Percentiles rank a stretch among this genome's conserved stretches.
These are phyloP conservation scores for Aspergillus puulaauensis DNA, from an alignment of 2,329 filamentous ascomycete genomes.

Conservation along the genomic window DNA sequence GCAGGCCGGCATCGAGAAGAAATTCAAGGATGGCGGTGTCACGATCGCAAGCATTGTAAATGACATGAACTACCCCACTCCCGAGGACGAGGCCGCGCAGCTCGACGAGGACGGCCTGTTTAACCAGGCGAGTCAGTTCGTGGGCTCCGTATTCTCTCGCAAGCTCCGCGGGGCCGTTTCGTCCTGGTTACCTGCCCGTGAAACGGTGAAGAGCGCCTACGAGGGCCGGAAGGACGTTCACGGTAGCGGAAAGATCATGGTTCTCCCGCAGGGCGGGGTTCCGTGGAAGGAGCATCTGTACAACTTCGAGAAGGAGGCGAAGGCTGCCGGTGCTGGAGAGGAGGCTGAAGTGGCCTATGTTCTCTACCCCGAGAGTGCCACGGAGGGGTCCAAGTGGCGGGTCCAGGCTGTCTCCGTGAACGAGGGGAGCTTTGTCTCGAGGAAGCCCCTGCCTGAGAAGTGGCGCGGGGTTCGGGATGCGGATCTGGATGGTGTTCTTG, in stretches of 20 bases:
- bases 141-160: slow-evolving; percentile 83
- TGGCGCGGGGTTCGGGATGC: slow-evolving; percentile 92
- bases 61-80: slow-evolving; percentile 68
- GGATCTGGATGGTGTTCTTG: slow-evolving; percentile 66
- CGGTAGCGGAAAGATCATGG: slow-evolving; percentile 73
- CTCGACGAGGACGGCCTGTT: slow-evolving; percentile 85
- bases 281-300: slow-evolving; percentile 98
- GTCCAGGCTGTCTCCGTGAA: slow-evolving; percentile 87
- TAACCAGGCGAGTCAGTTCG: slow-evolving; percentile 71
- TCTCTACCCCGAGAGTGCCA: slow-evolving; percentile 80
- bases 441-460: slow-evolving; percentile 83
- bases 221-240: slow-evolving; percentile 66
- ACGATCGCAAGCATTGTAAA: slow-evolving; percentile 80
- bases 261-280: slow-evolving; percentile 72
- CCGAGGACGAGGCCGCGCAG: slow-evolving; percentile 54
- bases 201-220: slow-evolving; percentile 75
- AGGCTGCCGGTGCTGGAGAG: slow-evolving; percentile 38
- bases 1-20: slow-evolving; percentile 73
- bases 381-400: slow-evolving; percentile 80
- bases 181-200: slow-evolving; percentile 85
- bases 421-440: slow-evolving; percentile 84
- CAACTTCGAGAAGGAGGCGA: slow-evolving; percentile 69
- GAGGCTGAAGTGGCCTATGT: slow-evolving; percentile 73
- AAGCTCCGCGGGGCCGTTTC: slow-evolving; percentile 73
- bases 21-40: slow-evolving; percentile 80